Conservation (phyloP, 2,329 filamentous ascomycete genomes). For the Colletotrichum tamarilloi region DNA sequence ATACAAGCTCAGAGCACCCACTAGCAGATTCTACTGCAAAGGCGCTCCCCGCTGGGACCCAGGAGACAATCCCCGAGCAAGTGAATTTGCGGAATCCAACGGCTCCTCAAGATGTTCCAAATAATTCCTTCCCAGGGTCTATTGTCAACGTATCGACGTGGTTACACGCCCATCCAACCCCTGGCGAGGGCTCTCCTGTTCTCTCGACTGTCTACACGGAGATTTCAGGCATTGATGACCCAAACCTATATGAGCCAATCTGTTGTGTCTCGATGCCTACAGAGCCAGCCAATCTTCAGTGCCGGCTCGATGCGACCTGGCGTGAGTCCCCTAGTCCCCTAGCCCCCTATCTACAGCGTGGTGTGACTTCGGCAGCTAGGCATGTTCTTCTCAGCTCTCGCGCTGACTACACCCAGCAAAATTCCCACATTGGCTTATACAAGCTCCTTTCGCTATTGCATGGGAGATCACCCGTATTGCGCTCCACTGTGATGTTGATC, state of each 20-base stretch:
- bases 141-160: not conserved
- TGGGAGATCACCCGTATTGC: constrained; percentile 66
- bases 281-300: constrained; percentile 5
- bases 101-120: not conserved
- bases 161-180: not conserved
- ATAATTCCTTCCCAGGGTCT: not conserved
- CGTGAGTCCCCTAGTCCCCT: not conserved
- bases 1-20: too few relatives aligned
- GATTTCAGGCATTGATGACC: not conserved
- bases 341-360: too few relatives aligned
- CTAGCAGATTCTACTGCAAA: not conserved
- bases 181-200: not conserved
- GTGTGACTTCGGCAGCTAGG: not conserved
- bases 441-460: constrained; percentile 59
- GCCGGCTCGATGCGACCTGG: constrained; percentile 11
- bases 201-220: not conserved
- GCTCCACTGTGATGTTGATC: constrained; percentile 55
- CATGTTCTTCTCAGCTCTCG: not conserved
- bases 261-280: not conserved
- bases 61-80: too few relatives aligned
- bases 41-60: too few relatives aligned
- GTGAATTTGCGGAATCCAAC: too few relatives aligned
- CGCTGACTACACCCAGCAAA: not conserved
- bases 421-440: constrained; percentile 43
- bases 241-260: not conserved